These are phyloP conservation scores for Rosa rugosa DNA, from an alignment of 306 rosid species.

Conservation along the genomic window DNA sequence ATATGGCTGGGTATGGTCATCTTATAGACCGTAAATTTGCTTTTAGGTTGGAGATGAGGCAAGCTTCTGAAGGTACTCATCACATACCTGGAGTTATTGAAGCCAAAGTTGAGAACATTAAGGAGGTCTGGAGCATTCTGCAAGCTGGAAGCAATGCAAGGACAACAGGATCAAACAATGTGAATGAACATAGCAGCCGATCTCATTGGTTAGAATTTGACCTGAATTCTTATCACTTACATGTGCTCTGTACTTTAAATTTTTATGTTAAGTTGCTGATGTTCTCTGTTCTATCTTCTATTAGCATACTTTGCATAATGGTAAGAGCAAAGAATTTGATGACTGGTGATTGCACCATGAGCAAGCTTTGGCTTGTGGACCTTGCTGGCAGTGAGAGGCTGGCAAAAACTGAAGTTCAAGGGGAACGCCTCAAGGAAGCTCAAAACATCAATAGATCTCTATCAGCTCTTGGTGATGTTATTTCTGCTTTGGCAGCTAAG, in stretches of 20 bases:
- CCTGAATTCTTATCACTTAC: neutral
- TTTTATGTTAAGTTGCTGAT: neutral
- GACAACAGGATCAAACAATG: constrained; percentile 20
- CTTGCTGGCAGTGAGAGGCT: constrained; percentile 35
- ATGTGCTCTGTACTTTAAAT: neutral
- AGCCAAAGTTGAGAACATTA: constrained; percentile 22
- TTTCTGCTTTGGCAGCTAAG: constrained; percentile 26
- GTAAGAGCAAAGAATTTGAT: constrained; percentile 23
- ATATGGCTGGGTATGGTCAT: constrained; percentile 1
- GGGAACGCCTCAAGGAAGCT: constrained; percentile 32
- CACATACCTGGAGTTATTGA: constrained; percentile 22
- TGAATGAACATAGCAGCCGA: constrained; percentile 26
- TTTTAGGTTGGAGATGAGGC: constrained; percentile 24
- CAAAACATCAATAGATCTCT: constrained; percentile 32
- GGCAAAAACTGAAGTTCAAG: constrained; percentile 21
- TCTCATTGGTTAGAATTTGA: constrained; percentile 25
- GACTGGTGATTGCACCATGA: constrained; percentile 12
- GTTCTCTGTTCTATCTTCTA: neutral
- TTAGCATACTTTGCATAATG: constrained; percentile 22
- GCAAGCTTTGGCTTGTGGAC: constrained; percentile 31
- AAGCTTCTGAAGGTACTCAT: constrained; percentile 21
- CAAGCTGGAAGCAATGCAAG: constrained; percentile 26
- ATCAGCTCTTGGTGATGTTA: constrained; percentile 33
- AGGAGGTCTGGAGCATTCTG: constrained; percentile 20
- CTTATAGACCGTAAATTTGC: neutral